Conservation (phyloP, 768 basidiomycete genomes). For the Amanita molliuscula region DNA sequence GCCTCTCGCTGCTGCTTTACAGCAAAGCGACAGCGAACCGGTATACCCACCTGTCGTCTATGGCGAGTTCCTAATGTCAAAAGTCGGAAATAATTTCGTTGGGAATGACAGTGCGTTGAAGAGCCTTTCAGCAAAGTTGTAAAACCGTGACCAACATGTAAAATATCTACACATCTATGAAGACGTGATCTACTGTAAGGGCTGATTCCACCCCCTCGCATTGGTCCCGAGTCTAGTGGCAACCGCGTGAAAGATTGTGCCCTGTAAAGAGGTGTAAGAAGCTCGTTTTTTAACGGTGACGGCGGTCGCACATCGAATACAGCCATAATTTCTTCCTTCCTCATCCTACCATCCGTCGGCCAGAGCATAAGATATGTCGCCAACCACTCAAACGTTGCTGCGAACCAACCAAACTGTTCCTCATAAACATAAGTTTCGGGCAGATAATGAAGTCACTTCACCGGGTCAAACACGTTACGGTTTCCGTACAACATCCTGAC, state of each 20-base stretch:
- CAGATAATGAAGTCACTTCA: slow-evolving; percentile 11
- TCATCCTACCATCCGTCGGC: slow-evolving; percentile 24
- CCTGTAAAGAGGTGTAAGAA: slow-evolving; percentile 11
- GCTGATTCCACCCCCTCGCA: neutral
- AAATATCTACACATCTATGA: neutral
- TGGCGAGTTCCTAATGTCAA: slow-evolving; percentile 66
- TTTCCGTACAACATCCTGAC: slow-evolving; percentile 31
- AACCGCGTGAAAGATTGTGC: slow-evolving; percentile 24
- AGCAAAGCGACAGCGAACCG: slow-evolving; percentile 22
- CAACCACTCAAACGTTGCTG: slow-evolving; percentile 30
- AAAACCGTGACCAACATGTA: neutral
- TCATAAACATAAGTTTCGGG: neutral
- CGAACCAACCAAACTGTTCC: slow-evolving; percentile 30
- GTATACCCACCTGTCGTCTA: slow-evolving; percentile 44
- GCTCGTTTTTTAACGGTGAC: neutral
- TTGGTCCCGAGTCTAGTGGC: neutral
- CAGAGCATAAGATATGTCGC: slow-evolving; percentile 28
- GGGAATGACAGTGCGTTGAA: slow-evolving; percentile 12
- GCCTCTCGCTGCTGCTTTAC: slow-evolving; percentile 52
- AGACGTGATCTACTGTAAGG: neutral
- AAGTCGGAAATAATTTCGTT: slow-evolving; percentile 69
- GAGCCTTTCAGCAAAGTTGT: slow-evolving; percentile 12
- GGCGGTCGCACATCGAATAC: slow-evolving; percentile 25
- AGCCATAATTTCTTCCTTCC: slow-evolving; percentile 28
- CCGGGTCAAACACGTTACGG: slow-evolving; percentile 26